Conservation (phyloP, 768 basidiomycete genomes). For the Tylopilus sp. region DNA sequence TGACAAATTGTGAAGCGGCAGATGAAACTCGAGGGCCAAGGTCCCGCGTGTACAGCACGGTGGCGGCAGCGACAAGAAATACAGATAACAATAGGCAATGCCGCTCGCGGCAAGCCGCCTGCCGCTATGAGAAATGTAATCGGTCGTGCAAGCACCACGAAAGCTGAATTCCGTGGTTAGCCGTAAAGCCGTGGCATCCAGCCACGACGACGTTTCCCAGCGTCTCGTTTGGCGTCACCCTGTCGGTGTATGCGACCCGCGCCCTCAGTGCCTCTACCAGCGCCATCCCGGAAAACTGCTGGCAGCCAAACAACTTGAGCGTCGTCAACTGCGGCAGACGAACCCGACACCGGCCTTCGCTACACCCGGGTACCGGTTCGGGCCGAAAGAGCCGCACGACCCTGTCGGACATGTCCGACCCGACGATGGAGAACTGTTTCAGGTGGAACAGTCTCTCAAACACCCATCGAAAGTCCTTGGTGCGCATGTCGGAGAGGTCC, state of each 20-base stretch:
- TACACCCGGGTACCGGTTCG: slow-evolving; percentile 12
- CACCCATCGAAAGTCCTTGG: slow-evolving; percentile 71
- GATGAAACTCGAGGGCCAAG: too few species aligned
- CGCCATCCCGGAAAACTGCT: slow-evolving; percentile 56
- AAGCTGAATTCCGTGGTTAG: slow-evolving; percentile 20
- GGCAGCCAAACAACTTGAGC: slow-evolving; percentile 59
- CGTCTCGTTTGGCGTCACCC: slow-evolving; percentile 26
- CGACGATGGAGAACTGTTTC: slow-evolving; percentile 68
- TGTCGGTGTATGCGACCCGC: slow-evolving; percentile 43
- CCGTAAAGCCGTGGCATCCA: slow-evolving; percentile 21
- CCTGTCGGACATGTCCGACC: slow-evolving; percentile 77
- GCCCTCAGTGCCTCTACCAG: slow-evolving; percentile 50
- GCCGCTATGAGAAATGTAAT: slow-evolving; percentile 23
- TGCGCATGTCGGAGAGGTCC: slow-evolving; percentile 82
- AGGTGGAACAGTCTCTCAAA: slow-evolving; percentile 55
- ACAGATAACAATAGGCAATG: slow-evolving; percentile 10
- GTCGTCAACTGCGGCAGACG: slow-evolving; percentile 53
- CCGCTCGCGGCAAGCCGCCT: neutral
- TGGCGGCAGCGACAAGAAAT: neutral
- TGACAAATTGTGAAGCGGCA: neutral
- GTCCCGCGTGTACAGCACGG: too few species aligned
- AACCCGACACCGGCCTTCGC: slow-evolving; percentile 30
- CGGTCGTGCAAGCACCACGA: slow-evolving; percentile 26
- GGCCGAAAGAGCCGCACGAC: slow-evolving; percentile 62
- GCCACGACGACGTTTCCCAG: slow-evolving; percentile 24